A percentile compares a stretch with the other conserved stretches of the same genome.
Evolutionary conservation across 1,284 basidiomycete genomes (phyloP).

Genomic region (Cronartium ribicola): DNA sequence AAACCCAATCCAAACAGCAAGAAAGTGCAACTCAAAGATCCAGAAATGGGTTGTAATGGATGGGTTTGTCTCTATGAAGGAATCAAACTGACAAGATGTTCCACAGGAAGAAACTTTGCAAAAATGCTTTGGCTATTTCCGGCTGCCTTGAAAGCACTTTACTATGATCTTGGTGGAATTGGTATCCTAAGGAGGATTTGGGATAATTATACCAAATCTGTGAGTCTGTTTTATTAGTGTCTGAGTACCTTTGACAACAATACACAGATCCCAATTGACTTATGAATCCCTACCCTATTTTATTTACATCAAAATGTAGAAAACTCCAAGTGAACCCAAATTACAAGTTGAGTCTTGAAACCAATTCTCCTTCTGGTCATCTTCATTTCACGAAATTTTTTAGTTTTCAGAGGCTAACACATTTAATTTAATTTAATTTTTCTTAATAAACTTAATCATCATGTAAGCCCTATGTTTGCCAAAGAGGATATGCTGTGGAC

Average conservation of each 20-base stretch:
- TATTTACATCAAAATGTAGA: background rate
- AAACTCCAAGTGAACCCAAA: background rate
- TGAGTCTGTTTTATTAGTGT: background rate
- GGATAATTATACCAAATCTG: background rate
- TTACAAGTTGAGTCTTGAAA: conserved; percentile 7
- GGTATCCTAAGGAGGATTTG: background rate
- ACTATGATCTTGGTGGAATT: background rate
- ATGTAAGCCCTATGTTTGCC: conserved; percentile 7
- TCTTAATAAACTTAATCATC: background rate
- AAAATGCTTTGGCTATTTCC: no score
- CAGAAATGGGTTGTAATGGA: no score
- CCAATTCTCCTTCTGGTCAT: background rate
- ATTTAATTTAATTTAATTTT: no score
- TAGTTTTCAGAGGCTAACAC: background rate
- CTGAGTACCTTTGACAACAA: background rate
- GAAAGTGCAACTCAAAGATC: background rate
- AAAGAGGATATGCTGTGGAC: conserved; percentile 1
- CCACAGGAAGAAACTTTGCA: no score
- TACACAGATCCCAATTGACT: background rate
- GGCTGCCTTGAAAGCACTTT: background rate
- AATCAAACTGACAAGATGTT: no score
- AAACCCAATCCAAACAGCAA: background rate
- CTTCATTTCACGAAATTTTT: background rate
- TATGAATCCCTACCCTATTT: background rate
- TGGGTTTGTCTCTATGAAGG: no score